Evolutionary conservation across 768 basidiomycete species (phyloP).

Genomic region (Leccinum subgranulosum): DNA sequence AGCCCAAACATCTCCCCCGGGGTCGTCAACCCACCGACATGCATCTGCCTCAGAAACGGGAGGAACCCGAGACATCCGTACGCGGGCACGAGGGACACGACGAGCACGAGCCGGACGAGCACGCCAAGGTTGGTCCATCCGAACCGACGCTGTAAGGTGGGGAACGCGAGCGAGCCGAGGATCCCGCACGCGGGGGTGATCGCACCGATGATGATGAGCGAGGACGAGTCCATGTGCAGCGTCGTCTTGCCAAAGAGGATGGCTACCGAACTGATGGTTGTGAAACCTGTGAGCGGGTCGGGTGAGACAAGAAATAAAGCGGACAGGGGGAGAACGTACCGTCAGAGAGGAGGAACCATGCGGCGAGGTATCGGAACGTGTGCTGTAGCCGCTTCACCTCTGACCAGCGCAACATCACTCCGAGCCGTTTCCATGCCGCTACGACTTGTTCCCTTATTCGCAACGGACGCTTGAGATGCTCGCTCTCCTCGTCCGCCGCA

Average conservation of each 20-base stretch:
- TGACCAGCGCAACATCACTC: slow-evolving; percentile 65
- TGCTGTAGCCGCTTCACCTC: slow-evolving; percentile 74
- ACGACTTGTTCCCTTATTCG: slow-evolving; percentile 49
- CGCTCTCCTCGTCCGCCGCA: slow-evolving; percentile 8
- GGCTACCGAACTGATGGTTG: slow-evolving; percentile 89
- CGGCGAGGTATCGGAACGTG: slow-evolving; percentile 86
- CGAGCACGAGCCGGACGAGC: slow-evolving; percentile 61
- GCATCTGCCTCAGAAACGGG: slow-evolving; percentile 41
- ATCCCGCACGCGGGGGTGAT: slow-evolving; percentile 80
- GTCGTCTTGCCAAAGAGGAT: slow-evolving; percentile 90
- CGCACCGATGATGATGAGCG: slow-evolving; percentile 76
- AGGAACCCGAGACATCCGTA: slow-evolving; percentile 87
- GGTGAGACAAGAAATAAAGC: neutral
- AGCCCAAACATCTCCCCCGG: slow-evolving; percentile 83
- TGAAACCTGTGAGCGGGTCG: slow-evolving; percentile 56
- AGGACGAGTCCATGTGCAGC: slow-evolving; percentile 73
- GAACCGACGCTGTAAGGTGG: slow-evolving; percentile 61
- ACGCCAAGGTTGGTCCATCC: slow-evolving; percentile 66
- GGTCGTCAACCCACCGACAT: slow-evolving; percentile 73
- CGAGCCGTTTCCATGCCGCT: slow-evolving; percentile 74
- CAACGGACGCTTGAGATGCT: slow-evolving; percentile 34
- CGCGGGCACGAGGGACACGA: slow-evolving; percentile 65
- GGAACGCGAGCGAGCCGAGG: slow-evolving; percentile 80
- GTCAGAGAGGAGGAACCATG: slow-evolving; percentile 94
- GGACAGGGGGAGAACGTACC: slow-evolving; percentile 42